Conservation (phyloP, 176 grass and related monocot genomes). For the Bonia amplexicaulis region DNA sequence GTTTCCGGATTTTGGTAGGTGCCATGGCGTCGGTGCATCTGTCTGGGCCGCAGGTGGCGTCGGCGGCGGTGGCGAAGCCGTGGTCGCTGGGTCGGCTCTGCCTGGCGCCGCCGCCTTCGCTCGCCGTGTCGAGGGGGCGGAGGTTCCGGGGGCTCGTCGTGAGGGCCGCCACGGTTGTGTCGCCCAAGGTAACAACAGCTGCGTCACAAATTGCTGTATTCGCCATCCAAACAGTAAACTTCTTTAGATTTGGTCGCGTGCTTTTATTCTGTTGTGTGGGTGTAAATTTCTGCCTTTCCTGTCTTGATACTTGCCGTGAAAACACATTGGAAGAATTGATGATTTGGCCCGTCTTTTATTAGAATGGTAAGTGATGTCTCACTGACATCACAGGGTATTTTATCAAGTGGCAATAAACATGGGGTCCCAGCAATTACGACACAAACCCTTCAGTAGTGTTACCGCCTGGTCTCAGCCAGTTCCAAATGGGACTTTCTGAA, state of each 20-base stretch:
- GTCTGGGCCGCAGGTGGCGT: conserved; percentile 7
- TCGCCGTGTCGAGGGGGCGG: conserved; percentile 23
- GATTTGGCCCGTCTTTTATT: too few species aligned
- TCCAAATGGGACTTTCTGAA: neutral
- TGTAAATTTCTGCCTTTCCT: too few species aligned
- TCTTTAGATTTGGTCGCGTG: too few species aligned
- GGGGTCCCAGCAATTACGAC: too few species aligned
- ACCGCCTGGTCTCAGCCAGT: neutral
- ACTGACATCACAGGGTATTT: too few species aligned
- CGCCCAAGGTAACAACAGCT: conserved; percentile 54
- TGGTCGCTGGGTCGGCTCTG: conserved; percentile 34
- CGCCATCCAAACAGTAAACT: too few species aligned
- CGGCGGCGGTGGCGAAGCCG: conserved; percentile 12
- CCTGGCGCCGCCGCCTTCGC: neutral
- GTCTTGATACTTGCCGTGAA: too few species aligned
- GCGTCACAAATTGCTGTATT: neutral
- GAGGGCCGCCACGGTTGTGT: conserved; percentile 58
- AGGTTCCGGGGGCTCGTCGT: conserved; percentile 43
- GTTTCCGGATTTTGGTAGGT: neutral
- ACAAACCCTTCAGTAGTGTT: too few species aligned
- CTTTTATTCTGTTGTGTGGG: too few species aligned
- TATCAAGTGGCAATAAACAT: too few species aligned
- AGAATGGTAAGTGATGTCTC: too few species aligned
- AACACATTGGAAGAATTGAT: too few species aligned
- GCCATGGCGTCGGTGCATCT: conserved; percentile 57